Conservation (phyloP, 306 rosid genomes). For the Fragaria ananassa region DNA sequence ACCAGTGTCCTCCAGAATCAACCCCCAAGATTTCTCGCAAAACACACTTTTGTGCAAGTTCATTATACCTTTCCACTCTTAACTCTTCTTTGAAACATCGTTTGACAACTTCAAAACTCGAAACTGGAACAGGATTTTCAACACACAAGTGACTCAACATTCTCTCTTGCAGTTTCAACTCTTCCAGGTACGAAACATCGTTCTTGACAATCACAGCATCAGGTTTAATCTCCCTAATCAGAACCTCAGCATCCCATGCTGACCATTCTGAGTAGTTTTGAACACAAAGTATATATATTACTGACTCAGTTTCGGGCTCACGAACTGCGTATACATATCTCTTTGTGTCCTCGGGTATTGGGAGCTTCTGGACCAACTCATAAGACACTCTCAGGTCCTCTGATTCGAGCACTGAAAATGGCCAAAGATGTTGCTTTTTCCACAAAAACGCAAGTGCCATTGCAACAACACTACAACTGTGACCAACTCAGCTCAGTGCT, state of each 20-base stretch:
- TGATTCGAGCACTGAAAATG: slow-evolving; percentile 24
- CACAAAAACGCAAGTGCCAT: too few relatives aligned
- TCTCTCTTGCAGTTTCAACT: slow-evolving; percentile 31
- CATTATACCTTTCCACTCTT: neutral
- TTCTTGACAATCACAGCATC: slow-evolving; percentile 67
- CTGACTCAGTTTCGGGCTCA: slow-evolving; percentile 49
- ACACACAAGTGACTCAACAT: neutral
- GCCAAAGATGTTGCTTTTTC: too few relatives aligned
- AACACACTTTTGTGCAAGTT: slow-evolving; percentile 24
- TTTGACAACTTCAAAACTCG: slow-evolving; percentile 53
- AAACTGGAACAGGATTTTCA: slow-evolving; percentile 45
- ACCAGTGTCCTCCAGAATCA: slow-evolving; percentile 47
- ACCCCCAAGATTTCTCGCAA: slow-evolving; percentile 59
- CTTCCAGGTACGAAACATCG: slow-evolving; percentile 20
- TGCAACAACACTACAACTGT: slow-evolving; percentile 7
- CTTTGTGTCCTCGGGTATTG: slow-evolving; percentile 53
- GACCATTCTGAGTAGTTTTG: slow-evolving; percentile 56
- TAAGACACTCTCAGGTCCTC: slow-evolving; percentile 50
- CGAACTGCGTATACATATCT: slow-evolving; percentile 60
- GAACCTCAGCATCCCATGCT: slow-evolving; percentile 40
- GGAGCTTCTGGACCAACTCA: slow-evolving; percentile 45
- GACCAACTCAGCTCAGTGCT: neutral
- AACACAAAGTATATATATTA: slow-evolving; percentile 60
- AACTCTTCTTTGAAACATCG: slow-evolving; percentile 41
- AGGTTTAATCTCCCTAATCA: slow-evolving; percentile 53